These are phyloP conservation scores for Wallacemonas sp. DNA, from an alignment of 208 protist species.

Conservation along the genomic window DNA sequence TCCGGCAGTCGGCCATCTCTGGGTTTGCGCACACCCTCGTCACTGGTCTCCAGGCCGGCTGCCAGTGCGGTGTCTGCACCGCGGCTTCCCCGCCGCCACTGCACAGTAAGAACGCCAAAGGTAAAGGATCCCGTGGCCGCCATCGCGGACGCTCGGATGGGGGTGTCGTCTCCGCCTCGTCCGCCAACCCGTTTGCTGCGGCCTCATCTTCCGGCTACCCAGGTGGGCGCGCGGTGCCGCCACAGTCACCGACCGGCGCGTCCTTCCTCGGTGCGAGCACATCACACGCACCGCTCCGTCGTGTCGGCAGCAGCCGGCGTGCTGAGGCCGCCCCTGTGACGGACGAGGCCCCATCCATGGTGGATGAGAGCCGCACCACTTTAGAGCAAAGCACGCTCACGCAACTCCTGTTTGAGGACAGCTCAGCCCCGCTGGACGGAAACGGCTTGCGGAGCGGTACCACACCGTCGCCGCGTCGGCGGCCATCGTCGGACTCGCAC, in stretches of 20 bases:
- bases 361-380: neutral
- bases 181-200: neutral
- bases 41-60: conserved; percentile 8
- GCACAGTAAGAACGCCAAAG: neutral
- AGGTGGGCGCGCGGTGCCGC: too few relatives aligned
- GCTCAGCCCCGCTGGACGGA: neutral
- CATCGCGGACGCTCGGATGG: neutral
- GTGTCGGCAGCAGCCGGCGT: neutral
- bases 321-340: neutral
- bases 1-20: neutral
- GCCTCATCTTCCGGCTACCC: too few relatives aligned
- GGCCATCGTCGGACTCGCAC: neutral
- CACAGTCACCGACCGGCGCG: too few relatives aligned
- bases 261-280: neutral
- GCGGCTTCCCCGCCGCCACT: conserved; percentile 1
- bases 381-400: conserved; percentile 1
- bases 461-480: neutral
- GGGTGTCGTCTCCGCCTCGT: neutral
- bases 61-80: conserved; percentile 6
- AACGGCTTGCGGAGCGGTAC: neutral
- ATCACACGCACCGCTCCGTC: neutral
- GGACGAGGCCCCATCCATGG: conserved; percentile 2
- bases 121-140: neutral
- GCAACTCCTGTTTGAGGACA: neutral
- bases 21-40: conserved; percentile 13